Evolutionary conservation across 805 yeast species (phyloP).

Genomic region (Saturnispora galanensis): DNA sequence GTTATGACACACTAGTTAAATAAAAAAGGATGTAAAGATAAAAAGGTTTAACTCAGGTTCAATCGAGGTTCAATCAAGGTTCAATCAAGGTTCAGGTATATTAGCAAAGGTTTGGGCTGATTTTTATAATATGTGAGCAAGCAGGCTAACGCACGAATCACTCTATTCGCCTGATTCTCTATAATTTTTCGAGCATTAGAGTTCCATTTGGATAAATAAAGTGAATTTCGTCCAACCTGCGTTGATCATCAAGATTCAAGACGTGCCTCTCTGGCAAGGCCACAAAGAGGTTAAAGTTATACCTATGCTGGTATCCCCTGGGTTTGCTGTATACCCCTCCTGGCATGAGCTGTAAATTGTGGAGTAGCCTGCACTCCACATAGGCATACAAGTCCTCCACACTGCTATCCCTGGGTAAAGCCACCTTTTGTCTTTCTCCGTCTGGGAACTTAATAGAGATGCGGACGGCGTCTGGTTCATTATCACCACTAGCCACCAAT

Average conservation of each 20-base stretch:
- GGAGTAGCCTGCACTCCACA: conserved; percentile 40
- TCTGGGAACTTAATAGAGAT: conserved; percentile 59
- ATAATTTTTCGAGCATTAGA: conserved; percentile 18
- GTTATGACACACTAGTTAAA: too few species aligned
- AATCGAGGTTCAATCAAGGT: too few species aligned
- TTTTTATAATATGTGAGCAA: too few species aligned
- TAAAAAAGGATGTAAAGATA: too few species aligned
- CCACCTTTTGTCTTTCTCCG: conserved; percentile 49
- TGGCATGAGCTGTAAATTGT: conserved; percentile 24
- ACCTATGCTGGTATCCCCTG: conserved; percentile 34
- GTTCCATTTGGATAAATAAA: conserved; percentile 58
- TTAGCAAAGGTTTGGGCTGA: too few species aligned
- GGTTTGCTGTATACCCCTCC: conserved; percentile 18
- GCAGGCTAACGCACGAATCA: neutral
- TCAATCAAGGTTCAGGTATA: too few species aligned
- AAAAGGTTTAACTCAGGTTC: too few species aligned
- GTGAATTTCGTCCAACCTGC: conserved; percentile 32
- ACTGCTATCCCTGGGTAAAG: conserved; percentile 35
- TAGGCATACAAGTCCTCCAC: conserved; percentile 63
- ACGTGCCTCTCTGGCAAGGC: conserved; percentile 46
- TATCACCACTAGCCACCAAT: conserved; percentile 15
- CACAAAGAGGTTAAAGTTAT: conserved; percentile 39
- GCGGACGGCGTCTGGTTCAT: conserved; percentile 34
- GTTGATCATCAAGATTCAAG: conserved; percentile 24
- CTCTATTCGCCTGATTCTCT: neutral